Conservation (phyloP, 2,329 filamentous ascomycete species). For the Emericellopsis cladophorae region DNA sequence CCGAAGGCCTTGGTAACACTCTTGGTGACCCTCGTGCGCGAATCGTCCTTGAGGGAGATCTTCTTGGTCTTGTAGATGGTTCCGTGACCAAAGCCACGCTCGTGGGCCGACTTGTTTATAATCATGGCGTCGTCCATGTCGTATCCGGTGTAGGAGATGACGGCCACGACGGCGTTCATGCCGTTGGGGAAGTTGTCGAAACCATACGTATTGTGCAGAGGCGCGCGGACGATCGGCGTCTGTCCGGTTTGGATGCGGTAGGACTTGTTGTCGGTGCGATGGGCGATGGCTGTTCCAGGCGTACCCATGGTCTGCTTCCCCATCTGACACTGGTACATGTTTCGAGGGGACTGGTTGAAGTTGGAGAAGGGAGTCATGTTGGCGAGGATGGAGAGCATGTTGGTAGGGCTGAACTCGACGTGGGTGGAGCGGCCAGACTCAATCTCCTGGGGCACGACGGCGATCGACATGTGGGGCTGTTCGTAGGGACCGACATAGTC, state of each 20-base stretch:
- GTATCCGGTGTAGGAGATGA: slow-evolving; percentile 97
- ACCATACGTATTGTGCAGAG: slow-evolving; percentile 89
- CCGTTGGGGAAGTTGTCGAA: slow-evolving; percentile 98
- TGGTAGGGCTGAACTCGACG: slow-evolving; percentile 86
- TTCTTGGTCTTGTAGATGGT: slow-evolving; percentile 98
- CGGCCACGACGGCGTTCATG: slow-evolving; percentile 87
- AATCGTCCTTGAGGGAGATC: slow-evolving; percentile 72
- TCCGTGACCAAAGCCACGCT: slow-evolving; percentile 89
- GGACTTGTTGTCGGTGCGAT: slow-evolving; percentile 93
- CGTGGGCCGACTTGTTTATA: slow-evolving; percentile 91
- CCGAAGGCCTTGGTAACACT: slow-evolving; percentile 77
- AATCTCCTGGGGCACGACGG: slow-evolving; percentile 78
- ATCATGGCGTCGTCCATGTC: slow-evolving; percentile 99
- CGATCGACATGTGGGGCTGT: slow-evolving; percentile 97
- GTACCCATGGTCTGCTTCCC: slow-evolving; percentile 99
- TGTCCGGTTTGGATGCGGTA: slow-evolving; percentile 93
- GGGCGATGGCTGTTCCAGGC: slow-evolving; percentile 68
- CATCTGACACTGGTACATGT: slow-evolving; percentile 99
- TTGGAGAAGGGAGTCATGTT: slow-evolving; percentile 99
- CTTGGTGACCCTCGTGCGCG: slow-evolving; percentile 50
- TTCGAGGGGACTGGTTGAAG: slow-evolving; percentile 95
- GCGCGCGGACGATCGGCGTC: slow-evolving; percentile 83
- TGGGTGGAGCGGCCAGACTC: slow-evolving; percentile 83
- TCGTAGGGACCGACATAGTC: slow-evolving; percentile 90
- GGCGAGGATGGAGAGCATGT: slow-evolving; percentile 92